A percentile compares a stretch with the other conserved stretches of the same genome.
Evolutionary conservation across 441 rosid species (phyloP).

Genomic region (Pelargonium myrrhifolium): DNA sequence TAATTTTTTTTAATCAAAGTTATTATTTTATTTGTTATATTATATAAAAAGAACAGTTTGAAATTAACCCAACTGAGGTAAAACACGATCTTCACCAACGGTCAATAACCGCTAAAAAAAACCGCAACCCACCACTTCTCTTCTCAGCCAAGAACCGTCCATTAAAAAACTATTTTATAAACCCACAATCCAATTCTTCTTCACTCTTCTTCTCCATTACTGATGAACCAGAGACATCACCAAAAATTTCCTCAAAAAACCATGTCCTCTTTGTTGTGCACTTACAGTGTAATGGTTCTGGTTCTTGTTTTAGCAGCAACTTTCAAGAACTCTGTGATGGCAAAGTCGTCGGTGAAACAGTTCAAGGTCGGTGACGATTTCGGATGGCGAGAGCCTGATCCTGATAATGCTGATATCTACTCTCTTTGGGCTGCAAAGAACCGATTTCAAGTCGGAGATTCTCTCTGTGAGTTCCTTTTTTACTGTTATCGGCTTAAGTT

Average conservation of each 20-base stretch:
- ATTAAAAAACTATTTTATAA: slow-evolving; percentile 5
- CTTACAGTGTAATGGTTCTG: slow-evolving; percentile 18
- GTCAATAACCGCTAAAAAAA: slow-evolving; percentile 10
- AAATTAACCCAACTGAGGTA: no score
- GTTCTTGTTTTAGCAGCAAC: slow-evolving; percentile 8
- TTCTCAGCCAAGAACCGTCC: slow-evolving; percentile 8
- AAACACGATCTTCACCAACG: not conserved
- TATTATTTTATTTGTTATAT: no score
- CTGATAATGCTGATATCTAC: slow-evolving; percentile 37
- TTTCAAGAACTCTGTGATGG: slow-evolving; percentile 17
- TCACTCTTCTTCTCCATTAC: not conserved
- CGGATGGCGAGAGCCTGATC: slow-evolving; percentile 66
- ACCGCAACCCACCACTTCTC: slow-evolving; percentile 18
- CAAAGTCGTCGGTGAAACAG: slow-evolving; percentile 31
- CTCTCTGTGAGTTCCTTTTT: slow-evolving; percentile 46
- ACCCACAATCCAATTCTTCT: not conserved
- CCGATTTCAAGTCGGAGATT: slow-evolving; percentile 73
- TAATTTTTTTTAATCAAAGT: no score
- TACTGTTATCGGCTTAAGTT: not conserved
- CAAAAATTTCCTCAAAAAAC: not conserved
- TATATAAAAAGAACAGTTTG: no score
- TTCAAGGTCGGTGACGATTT: slow-evolving; percentile 62
- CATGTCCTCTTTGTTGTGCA: slow-evolving; percentile 18
- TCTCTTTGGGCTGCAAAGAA: slow-evolving; percentile 56
- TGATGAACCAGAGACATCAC: not conserved